Evolutionary conservation across 108 stramenopile genomes (phyloP), one percentile per base, ranked within the genome.

Genomic region (Asterionellopsis glacialis): DNA sequence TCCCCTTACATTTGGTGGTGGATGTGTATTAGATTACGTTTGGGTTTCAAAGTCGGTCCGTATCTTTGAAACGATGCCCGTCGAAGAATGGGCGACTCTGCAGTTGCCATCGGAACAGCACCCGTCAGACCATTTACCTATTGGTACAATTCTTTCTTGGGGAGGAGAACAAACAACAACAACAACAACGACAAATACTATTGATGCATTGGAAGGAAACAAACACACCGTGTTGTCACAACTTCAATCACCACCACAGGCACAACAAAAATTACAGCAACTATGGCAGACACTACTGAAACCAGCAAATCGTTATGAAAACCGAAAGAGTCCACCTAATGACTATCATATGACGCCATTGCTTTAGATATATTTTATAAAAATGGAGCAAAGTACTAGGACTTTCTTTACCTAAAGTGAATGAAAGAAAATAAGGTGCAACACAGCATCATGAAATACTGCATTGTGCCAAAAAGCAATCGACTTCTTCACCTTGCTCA

Each of bases 71-170:
- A 63, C 66, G 11, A 39, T 72, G 38, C 22, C 27, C 22, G n/a
- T 22, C n/a, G 52, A 38, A 42, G 42, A 47, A 14, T 33, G 33
- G 51, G 15, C 40, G 28, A 27, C 21, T 39, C 15, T 23, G 44
- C 26, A 64, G 23, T 70, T 72, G 78, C 72, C 72, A n/a, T 63
- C 55, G 42, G 23, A 59, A 1, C 41, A 79, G 16, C 65, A 74
- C 45, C 78, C 78, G 11, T 73, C 72, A 0, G 78, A 79, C 51
- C 78, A 79, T 60, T 12, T 79, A 12, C 69, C 72, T 9, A 59
- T 68, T 41, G 73, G 67, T 2, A 24, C 56, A 19, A 61, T 68
- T 41, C 49, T 74, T 19, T 43, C 49, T 21, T 74, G 64, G 72
- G 40, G 33, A 33, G 7, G 7, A 33, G 33, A 33, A 33, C 5